Evolutionary conservation across 179 eudicot genomes (phyloP).

Genomic region (Beta lomatogona): DNA sequence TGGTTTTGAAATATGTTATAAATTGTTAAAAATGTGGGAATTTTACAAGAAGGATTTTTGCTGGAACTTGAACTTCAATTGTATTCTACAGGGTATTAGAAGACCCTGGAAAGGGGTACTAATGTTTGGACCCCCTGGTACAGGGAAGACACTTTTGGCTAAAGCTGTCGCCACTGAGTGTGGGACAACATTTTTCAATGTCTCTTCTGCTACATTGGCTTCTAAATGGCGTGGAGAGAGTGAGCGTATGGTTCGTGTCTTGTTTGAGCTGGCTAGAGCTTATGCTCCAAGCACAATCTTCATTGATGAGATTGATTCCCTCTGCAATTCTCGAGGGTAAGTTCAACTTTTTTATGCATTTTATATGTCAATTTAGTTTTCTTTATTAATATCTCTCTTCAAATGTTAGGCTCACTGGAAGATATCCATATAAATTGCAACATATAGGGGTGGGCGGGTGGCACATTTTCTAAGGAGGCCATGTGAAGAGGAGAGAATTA

Average conservation of each 20-base stretch:
- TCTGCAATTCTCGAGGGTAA: conserved; percentile 96
- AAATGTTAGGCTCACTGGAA: conserved; percentile 1
- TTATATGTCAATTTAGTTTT: background rate
- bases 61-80: conserved; percentile 11
- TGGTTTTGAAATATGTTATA: background rate
- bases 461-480: too few relatives aligned
- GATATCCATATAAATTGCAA: background rate
- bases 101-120: conserved; percentile 99
- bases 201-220: conserved; percentile 93
- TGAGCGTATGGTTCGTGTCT: conserved; percentile 90
- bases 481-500: too few relatives aligned
- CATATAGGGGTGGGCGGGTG: too few relatives aligned
- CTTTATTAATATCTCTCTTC: background rate
- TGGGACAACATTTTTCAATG: conserved; percentile 96
- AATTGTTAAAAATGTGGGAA: background rate
- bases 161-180: conserved; percentile 99
- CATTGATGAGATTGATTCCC: conserved; percentile 98
- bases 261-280: conserved; percentile 96
- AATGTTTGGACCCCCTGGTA: conserved; percentile 99
- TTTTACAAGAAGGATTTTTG: background rate
- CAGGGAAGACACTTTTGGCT: conserved; percentile 97
- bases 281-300: conserved; percentile 96
- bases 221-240: conserved; percentile 99
- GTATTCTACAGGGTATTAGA: conserved; percentile 73
- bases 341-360: background rate